Base-by-base conservation (phyloP, 2,329 filamentous ascomycete species). In the Botrytis tulipae region DNA sequence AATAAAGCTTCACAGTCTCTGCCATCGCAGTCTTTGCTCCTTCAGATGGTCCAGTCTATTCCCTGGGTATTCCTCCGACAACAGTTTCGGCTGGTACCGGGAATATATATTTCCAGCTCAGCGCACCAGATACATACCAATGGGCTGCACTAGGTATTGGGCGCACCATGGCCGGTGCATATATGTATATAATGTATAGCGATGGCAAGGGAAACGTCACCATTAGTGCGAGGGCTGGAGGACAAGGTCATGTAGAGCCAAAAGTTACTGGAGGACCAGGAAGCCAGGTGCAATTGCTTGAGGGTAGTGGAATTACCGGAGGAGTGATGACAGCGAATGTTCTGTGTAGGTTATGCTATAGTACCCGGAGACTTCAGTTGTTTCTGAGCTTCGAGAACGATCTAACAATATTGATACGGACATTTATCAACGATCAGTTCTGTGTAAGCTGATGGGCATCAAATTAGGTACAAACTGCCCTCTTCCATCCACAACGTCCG, bases 161-260 rank as follows among this genome's bases (percentile, higher is more conserved):
- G 40, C 81, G 75, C 4, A 76, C 80, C 48, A 91, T 90, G 89
- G 76, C 82, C 9, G 86, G 85, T 42, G 80, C 88, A 8, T 88
- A 87, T 76, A 90, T 90, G 71, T 90, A 90, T 78, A 81, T 90
- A 57, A 84, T 89, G 40, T 90, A 90, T 78, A 83, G 86, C 8
- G 84, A 85, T 57, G 82, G 84, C 37, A 81, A 80, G 57, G 85
- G 87, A 18, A 84, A 82, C 73, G 86, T 90, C 10, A 90, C 88
- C 0, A 76, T 90, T 10, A 90, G 88, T 10, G 86, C 86, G 12
- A 82, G 88, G 42, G 37, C 32, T 4, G 76, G 82, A 20, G 84
- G 83, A 4, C 66, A 65, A 25, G 86, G 86, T 9, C 80, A 88
- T 70, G 76, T 77, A 1, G 77, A 83, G 75, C 88, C 88, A 0